Evolutionary conservation across 2,329 filamentous ascomycete species (phyloP).

Genomic region (Passalora sequoiae): DNA sequence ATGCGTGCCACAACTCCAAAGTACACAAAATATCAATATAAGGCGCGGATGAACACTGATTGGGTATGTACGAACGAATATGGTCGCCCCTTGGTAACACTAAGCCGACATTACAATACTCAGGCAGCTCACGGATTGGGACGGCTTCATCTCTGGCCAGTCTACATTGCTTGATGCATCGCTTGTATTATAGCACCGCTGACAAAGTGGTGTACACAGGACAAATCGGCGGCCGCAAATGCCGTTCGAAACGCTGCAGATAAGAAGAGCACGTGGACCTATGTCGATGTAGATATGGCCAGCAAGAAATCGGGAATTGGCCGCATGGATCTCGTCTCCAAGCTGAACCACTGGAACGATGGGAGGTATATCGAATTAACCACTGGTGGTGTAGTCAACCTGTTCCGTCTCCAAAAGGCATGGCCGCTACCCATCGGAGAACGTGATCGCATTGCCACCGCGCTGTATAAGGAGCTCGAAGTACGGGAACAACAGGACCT

Average conservation of each 20-base stretch:
- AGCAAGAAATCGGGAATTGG: conserved; percentile 32
- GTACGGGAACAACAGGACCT: conserved; percentile 52
- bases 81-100: too few relatives aligned
- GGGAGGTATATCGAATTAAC: conserved; percentile 48
- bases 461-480: conserved; percentile 49
- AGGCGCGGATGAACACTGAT: too few relatives aligned
- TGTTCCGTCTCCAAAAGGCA: conserved; percentile 47
- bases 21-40: conserved; percentile 54
- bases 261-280: conserved; percentile 41
- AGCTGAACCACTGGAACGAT: conserved; percentile 53
- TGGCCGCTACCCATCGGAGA: conserved; percentile 43
- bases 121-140: too few relatives aligned
- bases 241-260: conserved; percentile 43
- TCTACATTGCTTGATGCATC: too few relatives aligned
- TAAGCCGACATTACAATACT: too few relatives aligned
- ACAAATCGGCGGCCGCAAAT: conserved; percentile 40
- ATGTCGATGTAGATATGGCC: conserved; percentile 48
- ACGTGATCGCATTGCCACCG: conserved; percentile 43
- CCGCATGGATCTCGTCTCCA: conserved; percentile 49
- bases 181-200: too few relatives aligned
- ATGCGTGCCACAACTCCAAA: conserved; percentile 55
- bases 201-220: too few relatives aligned
- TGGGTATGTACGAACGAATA: too few relatives aligned
- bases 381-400: conserved; percentile 48
- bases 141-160: too few relatives aligned